Base-by-base conservation (phyloP, 495 filamentous ascomycete genomes). In the Pseudoneurospora amorphoporcata region DNA sequence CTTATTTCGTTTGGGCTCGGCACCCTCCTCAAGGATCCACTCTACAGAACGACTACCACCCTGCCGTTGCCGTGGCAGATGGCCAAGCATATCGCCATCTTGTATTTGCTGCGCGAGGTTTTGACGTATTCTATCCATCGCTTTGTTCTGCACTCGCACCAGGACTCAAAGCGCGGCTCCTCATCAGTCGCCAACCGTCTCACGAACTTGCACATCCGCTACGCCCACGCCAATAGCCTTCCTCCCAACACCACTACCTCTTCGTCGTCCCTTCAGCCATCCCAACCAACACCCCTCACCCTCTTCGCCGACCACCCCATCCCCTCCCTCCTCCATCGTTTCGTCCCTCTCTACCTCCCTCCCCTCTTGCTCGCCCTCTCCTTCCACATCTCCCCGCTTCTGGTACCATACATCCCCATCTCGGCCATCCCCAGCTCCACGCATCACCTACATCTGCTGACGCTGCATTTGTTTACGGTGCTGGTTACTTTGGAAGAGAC, bases 391-490 rank as follows among this genome's bases (percentile, higher is more conserved):
- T 8, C 39, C 9, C 43, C 70, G 2, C 4, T 39, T 0, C 1
- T 71, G 0, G n/a, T 38, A 4, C 29, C 32, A 0, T 68, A 37
- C 5, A n/a, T 37, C 3, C 35, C 35, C 9, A 68, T 32, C n/a
- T 40, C 38, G 0, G 2, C 10, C 1, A 41, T 32, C 4, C 19
- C 41, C 17, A 78, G 71, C 74, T 90, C 88, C 82, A 90, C 16
- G 82, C 77, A 89, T 73, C 91, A 94, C 78, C 85, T 96, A 70
- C 94, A 98, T 81, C 84, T 96, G 68, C 83, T 97, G 69, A 94
- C 92, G 1, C 97, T 89, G 83, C 85, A 94, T 69, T 43, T 94
- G 29, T 91, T 92, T 72, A 79, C 92, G 16, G 82, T 86, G 2
- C 61, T 93, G 42, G 82, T 90, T 68, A 93, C 92, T 0, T 70